Evolutionary conservation across 2,329 filamentous ascomycete genomes (phyloP).

Genomic region (Trichophyton schoenleinii): DNA sequence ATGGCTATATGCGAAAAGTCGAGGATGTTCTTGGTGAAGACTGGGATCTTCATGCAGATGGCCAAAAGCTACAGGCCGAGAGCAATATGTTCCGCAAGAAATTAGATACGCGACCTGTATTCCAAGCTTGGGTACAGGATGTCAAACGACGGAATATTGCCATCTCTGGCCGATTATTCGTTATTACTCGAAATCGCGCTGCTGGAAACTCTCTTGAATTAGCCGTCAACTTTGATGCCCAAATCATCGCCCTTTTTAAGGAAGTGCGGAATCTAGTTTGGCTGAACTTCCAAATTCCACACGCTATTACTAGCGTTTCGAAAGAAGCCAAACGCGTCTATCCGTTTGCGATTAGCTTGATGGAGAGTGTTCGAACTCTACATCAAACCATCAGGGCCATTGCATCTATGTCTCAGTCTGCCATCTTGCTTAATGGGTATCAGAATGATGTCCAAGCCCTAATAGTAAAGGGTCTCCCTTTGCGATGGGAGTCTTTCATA

Average conservation of each 20-base stretch:
- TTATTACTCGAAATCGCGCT: slow-evolving; percentile 76
- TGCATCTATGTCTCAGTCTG: slow-evolving; percentile 70
- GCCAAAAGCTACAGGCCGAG: slow-evolving; percentile 83
- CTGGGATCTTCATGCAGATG: slow-evolving; percentile 88
- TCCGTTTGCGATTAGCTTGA: slow-evolving; percentile 90
- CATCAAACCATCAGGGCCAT: slow-evolving; percentile 80
- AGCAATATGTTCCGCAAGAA: slow-evolving; percentile 92
- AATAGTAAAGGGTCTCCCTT: slow-evolving; percentile 72
- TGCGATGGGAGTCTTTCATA: slow-evolving; percentile 96
- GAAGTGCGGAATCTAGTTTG: slow-evolving; percentile 92
- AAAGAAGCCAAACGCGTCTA: slow-evolving; percentile 99
- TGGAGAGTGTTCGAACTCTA: slow-evolving; percentile 95
- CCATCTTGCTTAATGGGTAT: slow-evolving; percentile 78
- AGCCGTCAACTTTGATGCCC: slow-evolving; percentile 88
- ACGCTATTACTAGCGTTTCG: slow-evolving; percentile 86
- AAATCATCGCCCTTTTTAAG: slow-evolving; percentile 96
- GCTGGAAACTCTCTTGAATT: slow-evolving; percentile 81
- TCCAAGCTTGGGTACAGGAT: slow-evolving; percentile 88
- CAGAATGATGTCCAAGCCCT: slow-evolving; percentile 78
- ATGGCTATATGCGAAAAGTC: slow-evolving; percentile 98
- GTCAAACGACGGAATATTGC: slow-evolving; percentile 79
- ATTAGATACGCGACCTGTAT: slow-evolving; percentile 84
- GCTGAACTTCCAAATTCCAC: slow-evolving; percentile 88
- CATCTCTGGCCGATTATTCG: slow-evolving; percentile 84
- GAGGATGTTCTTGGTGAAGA: slow-evolving; percentile 91